Base-by-base conservation (phyloP, 192 early-diverging fungal genomes). In the Umbelopsis sp. region DNA sequence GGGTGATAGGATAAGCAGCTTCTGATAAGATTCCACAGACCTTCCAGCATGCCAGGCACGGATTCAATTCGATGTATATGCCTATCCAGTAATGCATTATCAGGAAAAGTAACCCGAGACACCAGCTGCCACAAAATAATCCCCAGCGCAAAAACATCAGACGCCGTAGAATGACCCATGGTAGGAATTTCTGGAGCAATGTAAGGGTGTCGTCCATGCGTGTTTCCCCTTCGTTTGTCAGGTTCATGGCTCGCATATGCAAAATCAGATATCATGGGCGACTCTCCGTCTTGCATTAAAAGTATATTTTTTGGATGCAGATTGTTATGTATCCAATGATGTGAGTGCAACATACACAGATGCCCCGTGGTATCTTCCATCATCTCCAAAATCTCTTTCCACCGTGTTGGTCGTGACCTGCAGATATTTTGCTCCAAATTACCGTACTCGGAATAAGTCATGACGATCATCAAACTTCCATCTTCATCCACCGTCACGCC, bases 51-150 rank as follows among this genome's bases (percentile, higher is more conserved):
- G n/a, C 74, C 74, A 25, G 74, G 74, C 35, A 75, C 66, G 11
- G 64, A 64, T 21, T 75, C 74, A 20, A 75, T 67, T 46, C 74
- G 74, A 71, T 67, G 70, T 22, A 75, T 51, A 4, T 46, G 45
- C 30, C 49, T 69, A 66, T 75, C 74, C 16, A 75, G 49, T 18
- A 67, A 27, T 27, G 69, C 69, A 67, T 75, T 70, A n/a, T 65
- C 74, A 0, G 74, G 74, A 9, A 75, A 75, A 21, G 74, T 75
- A 11, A 75, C 68, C 11, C 74, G 74, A 2, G 74, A 75, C 22
- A 75, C 46, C 9, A 75, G 64, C 66, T 75, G 74, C 74, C 74
- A 75, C 0, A 75, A 25, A 18, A 75, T 75, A 41, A 75, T 67
- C 10, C 74, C 74, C 9, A 75, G 49, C 11, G 74, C 61, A 58